Evolutionary conservation across 768 basidiomycete species (phyloP), one percentile per base, ranked within the genome.

Genomic region (Boletus tylopilopsis): DNA sequence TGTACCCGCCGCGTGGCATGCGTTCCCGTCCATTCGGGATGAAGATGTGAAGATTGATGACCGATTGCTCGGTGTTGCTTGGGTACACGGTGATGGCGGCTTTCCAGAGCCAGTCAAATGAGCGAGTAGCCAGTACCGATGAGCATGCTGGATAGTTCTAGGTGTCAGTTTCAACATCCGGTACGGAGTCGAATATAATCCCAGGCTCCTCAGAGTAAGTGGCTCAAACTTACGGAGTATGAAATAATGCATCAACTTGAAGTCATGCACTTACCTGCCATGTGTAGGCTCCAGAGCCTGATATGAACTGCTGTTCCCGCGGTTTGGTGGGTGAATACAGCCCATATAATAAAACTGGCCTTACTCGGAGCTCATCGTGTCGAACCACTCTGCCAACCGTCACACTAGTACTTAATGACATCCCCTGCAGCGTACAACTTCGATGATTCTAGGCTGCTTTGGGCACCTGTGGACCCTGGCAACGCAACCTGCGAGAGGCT

Each of bases 401-500:
- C 22, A 15, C 42, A 15, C n/a, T n/a, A n/a, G n/a, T n/a, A n/a
- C n/a, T n/a, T n/a, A n/a, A 64, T 58, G 58, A 35, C 29, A 2
- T 50, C 55, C 36, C 40, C 42, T 33, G 40, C 23, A 5, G 43
- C 44, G 6, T 51, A 59, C 16, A 61, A 51, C 42, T 77, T 76
- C 43, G 59, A 63, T 1, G 67, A 72, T 21, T 75, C 77, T 9
- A 67, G 64, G 38, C 53, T 75, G 12, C 61, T 87, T 18, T 85
- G 84, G 81, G 70, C 64, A 12, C 82, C 78, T 36, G 56, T 61
- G 22, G 68, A 75, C 25, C 75, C 77, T 0, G 57, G 69, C 5
- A 66, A 65, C 24, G 73, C 79, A 32, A 62, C 70, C 35, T 69
- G 78, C 10, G 84, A 87, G 49, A 68, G 64, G 27, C 64, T 88